Percentiles rank a stretch among this genome's conserved stretches.
These are phyloP conservation scores for Kalaharituber pfeilii DNA, from an alignment of 2,329 filamentous ascomycete species.

Conservation along the genomic window DNA sequence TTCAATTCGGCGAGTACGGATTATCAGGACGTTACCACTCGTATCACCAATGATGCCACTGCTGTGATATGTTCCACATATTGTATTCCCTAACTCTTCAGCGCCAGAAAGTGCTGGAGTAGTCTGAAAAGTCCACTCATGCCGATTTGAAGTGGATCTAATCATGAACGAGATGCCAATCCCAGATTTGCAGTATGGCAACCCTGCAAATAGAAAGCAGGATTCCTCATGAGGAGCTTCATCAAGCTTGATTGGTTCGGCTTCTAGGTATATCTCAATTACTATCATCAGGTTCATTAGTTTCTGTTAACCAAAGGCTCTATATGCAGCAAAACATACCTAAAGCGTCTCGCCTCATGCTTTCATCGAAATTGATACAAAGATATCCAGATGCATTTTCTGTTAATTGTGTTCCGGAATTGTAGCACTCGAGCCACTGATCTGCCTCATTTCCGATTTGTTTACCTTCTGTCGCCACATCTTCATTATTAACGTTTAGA, in stretches of 20 bases:
- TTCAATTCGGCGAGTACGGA: not conserved
- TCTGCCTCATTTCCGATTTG: not conserved
- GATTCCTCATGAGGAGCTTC: not conserved
- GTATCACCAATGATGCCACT: not conserved
- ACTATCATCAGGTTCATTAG: not conserved
- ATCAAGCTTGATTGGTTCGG: not conserved
- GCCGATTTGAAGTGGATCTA: not conserved
- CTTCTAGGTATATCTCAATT: not conserved
- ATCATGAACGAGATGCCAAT: not conserved
- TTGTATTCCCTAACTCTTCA: not conserved
- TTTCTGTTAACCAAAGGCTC: not conserved
- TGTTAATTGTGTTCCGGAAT: not conserved
- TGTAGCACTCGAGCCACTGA: not conserved
- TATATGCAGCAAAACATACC: not conserved
- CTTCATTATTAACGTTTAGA: not conserved
- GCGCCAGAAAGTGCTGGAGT: not conserved
- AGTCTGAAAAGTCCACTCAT: not conserved
- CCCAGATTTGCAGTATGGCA: not conserved
- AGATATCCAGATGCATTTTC: not conserved
- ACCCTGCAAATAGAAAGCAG: not conserved
- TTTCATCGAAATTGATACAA: conserved; percentile 1
- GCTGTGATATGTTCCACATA: not conserved
- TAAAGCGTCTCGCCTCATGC: not conserved
- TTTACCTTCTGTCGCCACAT: not conserved
- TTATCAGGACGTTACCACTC: not conserved